Evolutionary conservation across 805 yeast species (phyloP), one percentile per base, ranked within the genome.

Genomic region (Monosporozyma unispora): DNA sequence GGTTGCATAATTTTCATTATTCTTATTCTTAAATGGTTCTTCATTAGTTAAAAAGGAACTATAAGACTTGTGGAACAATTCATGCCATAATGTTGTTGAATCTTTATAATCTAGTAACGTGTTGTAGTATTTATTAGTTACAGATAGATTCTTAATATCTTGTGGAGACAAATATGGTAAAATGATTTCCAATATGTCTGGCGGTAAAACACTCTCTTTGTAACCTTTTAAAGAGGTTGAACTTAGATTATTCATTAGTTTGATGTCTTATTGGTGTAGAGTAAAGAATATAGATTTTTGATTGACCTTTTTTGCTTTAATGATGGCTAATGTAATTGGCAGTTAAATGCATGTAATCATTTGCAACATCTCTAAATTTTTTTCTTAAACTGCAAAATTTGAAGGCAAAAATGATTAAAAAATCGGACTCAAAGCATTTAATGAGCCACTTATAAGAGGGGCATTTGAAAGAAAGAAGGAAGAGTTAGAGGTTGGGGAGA

Each of bases 41-140:
- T 57, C 61, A 45, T 61, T 59, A 11, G 64, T 62, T 23, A 50
- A 48, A 6, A 60, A 44, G 1, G 57, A 52, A 4, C 64, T 64
- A 41, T 56, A 65, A 21, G 57, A 55, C 48, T 64, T 65, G 22
- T 58, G 59, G 44, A 55, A 65, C 8, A 61, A 50, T 21, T 63
- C 69, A 50, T 59, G 62, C 68, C 68, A 65, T 40, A 65, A 38
- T 6, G 64, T 63, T 19, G 54, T 55, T 3, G 68, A 63, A 1
- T 55, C 48, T 14, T 50, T 51, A 44, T 54, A 56, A 42, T 61
- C 55, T 22, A 66, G 50, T 39, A 64, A 44, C 19, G 56, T 57
- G 40, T 66, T 57, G 41, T 61, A 63, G 42, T 64, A 63, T 42
- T 55, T 59, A 48, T 64, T 66, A 1, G 68, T 62, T n/a, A 54